Conservation (phyloP, 352 stramenopile species). For the Globisporangium carolinianum region DNA sequence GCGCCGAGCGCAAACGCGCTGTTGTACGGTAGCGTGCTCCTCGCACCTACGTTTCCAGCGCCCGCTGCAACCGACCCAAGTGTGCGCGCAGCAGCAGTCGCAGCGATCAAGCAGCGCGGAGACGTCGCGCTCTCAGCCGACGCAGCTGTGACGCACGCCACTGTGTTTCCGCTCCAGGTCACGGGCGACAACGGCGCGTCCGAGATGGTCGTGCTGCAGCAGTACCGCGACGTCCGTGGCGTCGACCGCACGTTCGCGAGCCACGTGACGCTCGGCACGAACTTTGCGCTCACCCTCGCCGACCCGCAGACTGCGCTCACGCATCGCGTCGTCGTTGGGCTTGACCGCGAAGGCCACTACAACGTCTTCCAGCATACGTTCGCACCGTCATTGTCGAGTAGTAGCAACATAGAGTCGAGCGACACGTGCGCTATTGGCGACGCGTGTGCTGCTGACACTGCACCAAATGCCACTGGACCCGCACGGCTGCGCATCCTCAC, state of each 20-base stretch:
- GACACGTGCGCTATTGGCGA: no score
- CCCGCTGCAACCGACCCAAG: slow-evolving; percentile 23
- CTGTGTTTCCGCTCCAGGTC: slow-evolving; percentile 37
- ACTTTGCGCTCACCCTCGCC: slow-evolving; percentile 58
- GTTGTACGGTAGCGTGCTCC: slow-evolving; percentile 57
- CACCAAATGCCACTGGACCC: background rate
- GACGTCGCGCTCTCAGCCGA: slow-evolving; percentile 36
- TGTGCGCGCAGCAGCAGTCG: slow-evolving; percentile 33
- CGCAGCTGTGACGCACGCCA: slow-evolving; percentile 22
- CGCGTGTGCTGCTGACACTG: no score
- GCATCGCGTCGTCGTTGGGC: slow-evolving; percentile 54
- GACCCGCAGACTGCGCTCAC: slow-evolving; percentile 42
- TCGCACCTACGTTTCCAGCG: slow-evolving; percentile 27
- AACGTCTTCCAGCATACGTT: slow-evolving; percentile 75
- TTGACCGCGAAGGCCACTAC: slow-evolving; percentile 65
- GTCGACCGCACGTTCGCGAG: slow-evolving; percentile 42
- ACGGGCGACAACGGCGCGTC: slow-evolving; percentile 66
- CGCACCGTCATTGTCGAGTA: no score
- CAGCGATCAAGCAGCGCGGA: slow-evolving; percentile 26
- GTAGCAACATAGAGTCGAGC: no score
- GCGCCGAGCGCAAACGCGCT: slow-evolving; percentile 21
- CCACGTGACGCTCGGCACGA: slow-evolving; percentile 62
- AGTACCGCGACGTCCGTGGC: slow-evolving; percentile 25
- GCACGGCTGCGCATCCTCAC: slow-evolving; percentile 56
- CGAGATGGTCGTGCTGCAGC: slow-evolving; percentile 62